Evolutionary conservation across 345 rosid genomes (phyloP).

Genomic region (Theobroma cacao): DNA sequence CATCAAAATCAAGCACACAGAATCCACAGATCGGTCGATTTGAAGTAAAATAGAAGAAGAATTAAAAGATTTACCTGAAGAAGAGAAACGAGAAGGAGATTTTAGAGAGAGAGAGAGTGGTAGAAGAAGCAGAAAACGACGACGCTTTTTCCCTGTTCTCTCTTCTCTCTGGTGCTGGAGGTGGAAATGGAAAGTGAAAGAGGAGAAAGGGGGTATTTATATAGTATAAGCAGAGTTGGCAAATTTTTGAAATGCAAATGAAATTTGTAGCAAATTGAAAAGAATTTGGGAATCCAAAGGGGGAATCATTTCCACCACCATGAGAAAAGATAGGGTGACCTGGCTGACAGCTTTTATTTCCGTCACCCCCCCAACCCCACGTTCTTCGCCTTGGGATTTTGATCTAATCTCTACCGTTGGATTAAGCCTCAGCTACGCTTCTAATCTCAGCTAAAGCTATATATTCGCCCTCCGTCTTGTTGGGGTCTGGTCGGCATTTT

Average conservation of each 20-base stretch:
- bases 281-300: neutral
- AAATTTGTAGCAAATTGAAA: constrained; percentile 29
- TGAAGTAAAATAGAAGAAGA: neutral
- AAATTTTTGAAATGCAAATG: constrained; percentile 31
- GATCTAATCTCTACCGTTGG: constrained; percentile 18
- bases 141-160: neutral
- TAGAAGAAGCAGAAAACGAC: constrained; percentile 17
- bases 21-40: constrained; percentile 13
- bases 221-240: neutral
- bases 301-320: constrained; percentile 45
- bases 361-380: neutral
- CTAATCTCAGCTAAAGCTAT: neutral
- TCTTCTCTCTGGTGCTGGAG: neutral
- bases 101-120: neutral
- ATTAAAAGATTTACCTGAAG: neutral
- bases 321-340: constrained; percentile 48
- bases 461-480: neutral
- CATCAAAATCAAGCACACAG: constrained; percentile 5
- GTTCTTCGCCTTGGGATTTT: neutral
- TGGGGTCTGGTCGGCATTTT: neutral
- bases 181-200: constrained; percentile 10
- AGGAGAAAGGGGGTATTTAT: constrained; percentile 14
- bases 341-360: constrained; percentile 32
- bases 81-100: neutral
- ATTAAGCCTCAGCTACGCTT: neutral